Conservation (phyloP, 306 rosid species). For the Trichosanthes truncata region DNA sequence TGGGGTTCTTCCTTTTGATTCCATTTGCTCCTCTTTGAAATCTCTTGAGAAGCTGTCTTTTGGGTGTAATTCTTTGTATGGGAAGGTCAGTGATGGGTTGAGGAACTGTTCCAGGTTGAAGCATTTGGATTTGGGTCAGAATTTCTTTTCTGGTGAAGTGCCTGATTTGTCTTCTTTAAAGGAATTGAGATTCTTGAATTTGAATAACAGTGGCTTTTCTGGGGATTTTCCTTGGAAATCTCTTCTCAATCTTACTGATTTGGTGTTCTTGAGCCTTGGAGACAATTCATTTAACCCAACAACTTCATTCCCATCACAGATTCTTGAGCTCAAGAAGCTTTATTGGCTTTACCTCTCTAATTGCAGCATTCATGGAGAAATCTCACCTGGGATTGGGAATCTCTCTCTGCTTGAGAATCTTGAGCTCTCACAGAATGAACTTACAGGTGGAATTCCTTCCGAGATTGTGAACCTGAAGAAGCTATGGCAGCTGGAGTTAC, state of each 20-base stretch:
- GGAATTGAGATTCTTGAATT: conserved; percentile 33
- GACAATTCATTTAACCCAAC: conserved; percentile 37
- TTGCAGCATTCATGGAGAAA: conserved; percentile 46
- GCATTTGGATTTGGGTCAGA: conserved; percentile 54
- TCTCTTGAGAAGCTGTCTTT: conserved; percentile 42
- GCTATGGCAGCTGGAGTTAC: conserved; percentile 54
- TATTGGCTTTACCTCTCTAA: conserved; percentile 73
- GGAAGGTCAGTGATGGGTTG: conserved; percentile 36
- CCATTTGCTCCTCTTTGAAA: conserved; percentile 44
- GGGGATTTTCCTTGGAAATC: conserved; percentile 87
- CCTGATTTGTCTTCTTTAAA: conserved; percentile 57
- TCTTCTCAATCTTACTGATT: conserved; percentile 39
- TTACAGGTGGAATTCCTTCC: conserved; percentile 54
- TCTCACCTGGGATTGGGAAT: conserved; percentile 59
- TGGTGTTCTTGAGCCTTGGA: conserved; percentile 64
- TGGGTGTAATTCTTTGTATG: conserved; percentile 36
- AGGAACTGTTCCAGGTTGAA: conserved; percentile 47
- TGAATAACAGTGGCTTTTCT: conserved; percentile 51
- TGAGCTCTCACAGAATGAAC: conserved; percentile 50
- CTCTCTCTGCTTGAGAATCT: conserved; percentile 50
- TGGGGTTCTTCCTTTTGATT: conserved; percentile 53
- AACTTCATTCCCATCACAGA: conserved; percentile 43
- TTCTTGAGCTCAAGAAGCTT: conserved; percentile 48
- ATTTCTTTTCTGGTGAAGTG: conserved; percentile 42
- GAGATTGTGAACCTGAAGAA: conserved; percentile 46